These are phyloP conservation scores for Corymbia calophylla DNA, from an alignment of 441 rosid species.

Conservation along the genomic window DNA sequence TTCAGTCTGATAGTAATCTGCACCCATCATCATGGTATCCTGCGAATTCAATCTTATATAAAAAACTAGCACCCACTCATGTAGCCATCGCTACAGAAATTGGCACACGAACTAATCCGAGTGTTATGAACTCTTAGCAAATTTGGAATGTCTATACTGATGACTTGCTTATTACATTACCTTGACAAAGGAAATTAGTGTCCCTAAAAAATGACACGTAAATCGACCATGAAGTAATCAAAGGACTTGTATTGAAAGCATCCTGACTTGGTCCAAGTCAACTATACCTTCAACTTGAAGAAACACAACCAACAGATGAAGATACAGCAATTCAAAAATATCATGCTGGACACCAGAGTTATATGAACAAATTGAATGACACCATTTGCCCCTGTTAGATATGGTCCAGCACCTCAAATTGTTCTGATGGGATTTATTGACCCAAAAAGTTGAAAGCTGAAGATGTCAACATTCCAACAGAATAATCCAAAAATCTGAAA, in stretches of 20 bases:
- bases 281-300: not conserved
- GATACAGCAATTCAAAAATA: not conserved
- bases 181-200: not conserved
- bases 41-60: not conserved
- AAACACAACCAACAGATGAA: not conserved
- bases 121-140: not conserved
- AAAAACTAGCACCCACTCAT: not conserved
- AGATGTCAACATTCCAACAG: not conserved
- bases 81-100: not conserved
- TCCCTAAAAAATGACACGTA: not conserved
- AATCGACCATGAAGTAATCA: not conserved
- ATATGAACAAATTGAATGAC: not conserved
- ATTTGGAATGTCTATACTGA: not conserved
- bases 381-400: not conserved
- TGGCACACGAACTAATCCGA: not conserved
- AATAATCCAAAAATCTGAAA: not conserved
- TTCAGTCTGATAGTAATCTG: constrained; percentile 72
- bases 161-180: not conserved
- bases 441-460: not conserved
- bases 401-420: not conserved
- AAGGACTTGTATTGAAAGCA: not conserved
- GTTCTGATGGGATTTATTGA: not conserved
- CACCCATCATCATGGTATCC: constrained; percentile 92
- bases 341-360: not conserved
- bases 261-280: not conserved